A percentile compares a stretch with the other conserved stretches of the same genome.
Evolutionary conservation across 2,329 filamentous ascomycete genomes (phyloP).

Genomic region (Aspergillus bombycis): DNA sequence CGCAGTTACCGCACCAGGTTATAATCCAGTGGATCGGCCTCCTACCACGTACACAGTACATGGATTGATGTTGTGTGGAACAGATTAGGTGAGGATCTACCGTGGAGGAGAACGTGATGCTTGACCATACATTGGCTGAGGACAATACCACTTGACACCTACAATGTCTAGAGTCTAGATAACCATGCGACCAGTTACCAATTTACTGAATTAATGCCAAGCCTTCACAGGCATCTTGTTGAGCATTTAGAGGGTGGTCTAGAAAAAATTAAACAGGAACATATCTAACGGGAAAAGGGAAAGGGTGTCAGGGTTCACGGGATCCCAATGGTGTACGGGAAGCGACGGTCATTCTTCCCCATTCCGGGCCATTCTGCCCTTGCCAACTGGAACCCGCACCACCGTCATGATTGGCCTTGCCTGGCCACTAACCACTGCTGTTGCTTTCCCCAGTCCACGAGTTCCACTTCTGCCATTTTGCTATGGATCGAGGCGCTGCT

Average conservation of each 20-base stretch:
- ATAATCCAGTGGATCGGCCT: not conserved
- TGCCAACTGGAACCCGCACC: not conserved
- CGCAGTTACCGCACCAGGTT: slow-evolving; percentile 7
- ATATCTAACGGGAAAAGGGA: not conserved
- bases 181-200: not conserved
- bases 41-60: not conserved
- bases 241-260: not conserved
- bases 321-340: not conserved
- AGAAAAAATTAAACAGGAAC: not conserved
- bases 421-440: not conserved
- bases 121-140: too few relatives aligned
- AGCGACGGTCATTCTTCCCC: slow-evolving; percentile 7
- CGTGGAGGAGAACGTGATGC: not conserved
- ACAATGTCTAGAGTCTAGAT: not conserved
- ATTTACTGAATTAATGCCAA: not conserved
- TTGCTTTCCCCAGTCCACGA: not conserved
- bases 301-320: not conserved
- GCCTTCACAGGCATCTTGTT: not conserved
- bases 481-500: not conserved
- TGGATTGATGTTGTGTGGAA: not conserved
- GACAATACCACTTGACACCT: too few relatives aligned
- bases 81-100: not conserved
- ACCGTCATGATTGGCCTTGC: slow-evolving; percentile 12
- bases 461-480: slow-evolving; percentile 1
- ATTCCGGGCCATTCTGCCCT: slow-evolving; percentile 16